Evolutionary conservation across 2,329 filamentous ascomycete genomes (phyloP), one percentile per base, ranked within the genome.

Genomic region (Xylaria hypoxylon): DNA sequence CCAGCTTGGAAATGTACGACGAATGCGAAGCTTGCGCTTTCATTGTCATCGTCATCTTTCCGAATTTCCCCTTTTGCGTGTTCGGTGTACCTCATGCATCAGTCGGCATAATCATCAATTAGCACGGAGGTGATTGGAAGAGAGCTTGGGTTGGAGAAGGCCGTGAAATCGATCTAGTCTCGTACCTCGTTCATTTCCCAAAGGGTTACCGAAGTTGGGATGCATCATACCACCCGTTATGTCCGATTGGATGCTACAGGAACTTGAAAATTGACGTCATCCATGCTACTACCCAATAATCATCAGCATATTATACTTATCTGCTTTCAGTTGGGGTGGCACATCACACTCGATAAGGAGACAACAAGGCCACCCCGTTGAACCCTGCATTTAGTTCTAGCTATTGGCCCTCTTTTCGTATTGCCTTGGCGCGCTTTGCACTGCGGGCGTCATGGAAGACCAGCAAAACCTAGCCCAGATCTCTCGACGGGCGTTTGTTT

Each of bases 151-250:
- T 47, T 40, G 48, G 45, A 52, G 57, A 47, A 19, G 19, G 17
- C 28, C 17, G 19, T 47, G n/a, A 33, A 38, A 50, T 33, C 33
- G 28, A 26, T 26, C 40, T 24, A 33, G 13, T 38, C 61, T 59
- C 61, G 61, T 56, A 64, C 62, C 45, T 61, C 57, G 62, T 65
- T 65, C 38, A 60, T 56, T 65, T 61, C 57, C 62, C 26, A 44
- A 65, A 61, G 3, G 31, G 57, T 42, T 22, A 62, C 59, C 24
- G 13, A 40, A 24, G 24, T 55, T 38, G 11, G 35, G 35, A 38
- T 38, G 1, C 35, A 15, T 38, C 4, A 24, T n/a, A 52, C 3
- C 28, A 5, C 33, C 50, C 31, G 33, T 53, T 53, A 33, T 15
- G 38, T 53, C 50, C 19, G 31, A 53, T 53, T 53, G 50, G 50